phyloP scores from a whole-genome alignment of 306 rosid species.

The Cucumis cinereus region DNA sequence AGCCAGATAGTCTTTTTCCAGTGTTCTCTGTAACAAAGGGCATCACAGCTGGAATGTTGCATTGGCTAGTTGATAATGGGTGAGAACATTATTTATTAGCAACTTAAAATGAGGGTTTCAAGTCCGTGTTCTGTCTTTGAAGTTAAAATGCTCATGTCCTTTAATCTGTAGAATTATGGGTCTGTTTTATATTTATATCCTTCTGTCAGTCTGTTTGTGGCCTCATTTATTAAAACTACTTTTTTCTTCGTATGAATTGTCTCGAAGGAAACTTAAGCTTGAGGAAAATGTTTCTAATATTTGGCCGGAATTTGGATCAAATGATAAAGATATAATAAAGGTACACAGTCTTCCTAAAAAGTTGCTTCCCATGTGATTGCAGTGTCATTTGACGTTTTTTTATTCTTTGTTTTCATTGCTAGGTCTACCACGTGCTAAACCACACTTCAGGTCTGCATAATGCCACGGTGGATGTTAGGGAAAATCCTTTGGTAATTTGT shows the following conservation, averaged over 20 bases:
- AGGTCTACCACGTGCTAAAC: constrained; percentile 96
- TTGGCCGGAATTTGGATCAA: constrained; percentile 84
- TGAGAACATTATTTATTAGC: constrained; percentile 16
- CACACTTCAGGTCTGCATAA: constrained; percentile 98
- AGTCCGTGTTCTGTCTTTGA: background rate
- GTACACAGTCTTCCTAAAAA: constrained; percentile 17
- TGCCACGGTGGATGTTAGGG: constrained; percentile 49
- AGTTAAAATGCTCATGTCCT: background rate
- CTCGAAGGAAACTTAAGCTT: constrained; percentile 62
- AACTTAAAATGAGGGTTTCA: background rate
- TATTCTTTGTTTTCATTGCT: constrained; percentile 8
- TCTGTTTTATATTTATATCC: background rate
- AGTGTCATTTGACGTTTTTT: background rate
- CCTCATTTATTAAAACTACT: background rate
- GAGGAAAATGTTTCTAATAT: constrained; percentile 68
- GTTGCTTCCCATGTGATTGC: background rate
- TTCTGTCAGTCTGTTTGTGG: background rate
- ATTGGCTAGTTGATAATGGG: constrained; percentile 95
- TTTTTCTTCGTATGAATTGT: background rate
- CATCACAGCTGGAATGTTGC: constrained; percentile 86
- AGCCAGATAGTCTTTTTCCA: constrained; percentile 87
- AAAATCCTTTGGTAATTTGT: constrained; percentile 50
- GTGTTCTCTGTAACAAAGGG: constrained; percentile 94
- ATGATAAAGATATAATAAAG: constrained; percentile 68
- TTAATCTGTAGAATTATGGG: background rate